Percentiles rank a stretch among this genome's conserved stretches.
Conservation (phyloP, 345 rosid genomes). For the Moricandia arvensis region DNA sequence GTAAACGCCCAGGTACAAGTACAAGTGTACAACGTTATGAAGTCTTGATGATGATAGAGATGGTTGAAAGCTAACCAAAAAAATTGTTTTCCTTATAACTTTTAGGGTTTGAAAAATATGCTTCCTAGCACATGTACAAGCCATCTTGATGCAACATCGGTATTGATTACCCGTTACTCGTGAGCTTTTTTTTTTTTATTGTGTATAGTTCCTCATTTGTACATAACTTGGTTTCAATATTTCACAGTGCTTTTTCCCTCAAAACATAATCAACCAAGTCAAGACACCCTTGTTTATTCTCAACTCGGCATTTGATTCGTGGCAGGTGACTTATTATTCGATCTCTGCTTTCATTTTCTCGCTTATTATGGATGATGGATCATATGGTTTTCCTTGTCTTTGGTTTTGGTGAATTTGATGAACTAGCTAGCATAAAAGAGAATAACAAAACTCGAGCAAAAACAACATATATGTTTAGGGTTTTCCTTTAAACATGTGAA, state of each 20-base stretch:
- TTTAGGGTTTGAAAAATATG: slow-evolving; percentile 26
- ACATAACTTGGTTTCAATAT: background rate
- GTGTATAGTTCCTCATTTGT: background rate
- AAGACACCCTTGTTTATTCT: slow-evolving; percentile 31
- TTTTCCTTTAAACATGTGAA: background rate
- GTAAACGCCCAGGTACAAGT: slow-evolving; percentile 70
- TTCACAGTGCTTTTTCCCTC: slow-evolving; percentile 37
- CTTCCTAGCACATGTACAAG: slow-evolving; percentile 29
- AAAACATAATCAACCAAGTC: slow-evolving; percentile 30
- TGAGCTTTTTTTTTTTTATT: background rate
- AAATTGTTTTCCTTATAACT: background rate
- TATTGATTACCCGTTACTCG: slow-evolving; percentile 7
- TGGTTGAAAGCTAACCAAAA: background rate
- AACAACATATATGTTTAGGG: no score
- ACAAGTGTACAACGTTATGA: background rate
- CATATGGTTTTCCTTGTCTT: background rate
- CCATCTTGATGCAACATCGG: slow-evolving; percentile 28
- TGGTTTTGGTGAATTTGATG: background rate
- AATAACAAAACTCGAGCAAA: background rate
- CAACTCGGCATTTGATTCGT: slow-evolving; percentile 35
- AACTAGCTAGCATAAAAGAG: background rate
- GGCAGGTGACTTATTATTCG: slow-evolving; percentile 26
- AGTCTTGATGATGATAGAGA: background rate
- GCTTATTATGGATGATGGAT: no score
- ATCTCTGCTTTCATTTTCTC: background rate